A percentile compares a stretch with the other conserved stretches of the same genome.
Conservation (phyloP, 2,329 filamentous ascomycete genomes). For the Arthrinium phaeospermum region DNA sequence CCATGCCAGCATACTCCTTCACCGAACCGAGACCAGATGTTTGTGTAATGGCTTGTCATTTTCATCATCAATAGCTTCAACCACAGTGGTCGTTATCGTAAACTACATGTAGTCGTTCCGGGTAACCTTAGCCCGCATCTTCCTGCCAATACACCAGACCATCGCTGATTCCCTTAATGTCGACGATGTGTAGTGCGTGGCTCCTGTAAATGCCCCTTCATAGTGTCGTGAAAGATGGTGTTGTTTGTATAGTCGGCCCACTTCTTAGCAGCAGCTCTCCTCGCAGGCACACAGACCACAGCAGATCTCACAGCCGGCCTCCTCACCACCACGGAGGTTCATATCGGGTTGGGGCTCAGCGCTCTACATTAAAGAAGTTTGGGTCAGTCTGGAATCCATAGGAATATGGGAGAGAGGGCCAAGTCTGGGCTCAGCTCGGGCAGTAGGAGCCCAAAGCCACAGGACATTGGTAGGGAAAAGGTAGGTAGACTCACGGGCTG, state of each 20-base stretch:
- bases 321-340: conserved; percentile 50
- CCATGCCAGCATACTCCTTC: not conserved
- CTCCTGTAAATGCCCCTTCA: not conserved
- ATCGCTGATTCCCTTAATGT: not conserved
- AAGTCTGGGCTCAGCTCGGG: not conserved
- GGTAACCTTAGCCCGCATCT: not conserved
- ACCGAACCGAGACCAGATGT: not conserved
- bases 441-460: not conserved
- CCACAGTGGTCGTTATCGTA: not conserved
- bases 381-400: conserved; percentile 13
- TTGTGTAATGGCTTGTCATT: not conserved
- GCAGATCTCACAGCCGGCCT: conserved; percentile 52
- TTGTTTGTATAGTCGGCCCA: not conserved
- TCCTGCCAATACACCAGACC: not conserved
- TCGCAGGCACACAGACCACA: conserved; percentile 52
- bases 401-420: not conserved
- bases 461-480: not conserved
- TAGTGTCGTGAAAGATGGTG: not conserved
- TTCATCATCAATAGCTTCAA: not conserved
- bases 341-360: conserved; percentile 50
- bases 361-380: conserved; percentile 32
- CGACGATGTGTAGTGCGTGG: no score
- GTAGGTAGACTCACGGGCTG: conserved; percentile 43
- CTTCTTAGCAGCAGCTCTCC: conserved; percentile 47
- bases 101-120: not conserved